Evolutionary conservation across 768 basidiomycete genomes (phyloP).

Genomic region (Amanita rimosa): DNA sequence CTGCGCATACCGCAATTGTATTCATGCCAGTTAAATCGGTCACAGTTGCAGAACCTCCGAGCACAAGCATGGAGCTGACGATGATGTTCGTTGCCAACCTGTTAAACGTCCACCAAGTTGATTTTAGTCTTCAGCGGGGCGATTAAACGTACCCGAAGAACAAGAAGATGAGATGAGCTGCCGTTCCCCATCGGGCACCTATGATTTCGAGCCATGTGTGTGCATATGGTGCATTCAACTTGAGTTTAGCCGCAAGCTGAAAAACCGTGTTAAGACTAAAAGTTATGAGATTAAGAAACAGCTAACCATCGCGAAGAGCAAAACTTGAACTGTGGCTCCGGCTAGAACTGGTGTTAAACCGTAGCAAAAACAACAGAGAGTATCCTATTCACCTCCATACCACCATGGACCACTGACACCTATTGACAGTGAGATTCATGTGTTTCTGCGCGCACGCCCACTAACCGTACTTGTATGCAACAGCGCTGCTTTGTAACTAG

Average conservation of each 20-base stretch:
- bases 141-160: conserved; percentile 56
- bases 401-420: conserved; percentile 81
- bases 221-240: conserved; percentile 80
- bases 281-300: not conserved
- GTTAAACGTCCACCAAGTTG: not conserved
- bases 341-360: conserved; percentile 18
- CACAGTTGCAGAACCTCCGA: conserved; percentile 82
- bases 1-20: conserved; percentile 54
- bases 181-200: conserved; percentile 64
- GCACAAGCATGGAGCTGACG: conserved; percentile 77
- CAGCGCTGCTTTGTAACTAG: conserved; percentile 67
- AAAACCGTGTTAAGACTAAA: not conserved
- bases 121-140: not conserved
- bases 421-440: conserved; percentile 8
- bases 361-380: not conserved
- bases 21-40: conserved; percentile 82
- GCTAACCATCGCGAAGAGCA: conserved; percentile 76
- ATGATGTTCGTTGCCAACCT: conserved; percentile 86
- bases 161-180: conserved; percentile 78
- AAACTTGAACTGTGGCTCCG: conserved; percentile 80
- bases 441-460: not conserved
- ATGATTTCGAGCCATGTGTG: conserved; percentile 90
- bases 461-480: conserved; percentile 71
- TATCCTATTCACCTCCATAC: conserved; percentile 43
- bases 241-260: conserved; percentile 83